Base-by-base conservation (phyloP, 2,329 filamentous ascomycete species). In the Exophiala viscosa region DNA sequence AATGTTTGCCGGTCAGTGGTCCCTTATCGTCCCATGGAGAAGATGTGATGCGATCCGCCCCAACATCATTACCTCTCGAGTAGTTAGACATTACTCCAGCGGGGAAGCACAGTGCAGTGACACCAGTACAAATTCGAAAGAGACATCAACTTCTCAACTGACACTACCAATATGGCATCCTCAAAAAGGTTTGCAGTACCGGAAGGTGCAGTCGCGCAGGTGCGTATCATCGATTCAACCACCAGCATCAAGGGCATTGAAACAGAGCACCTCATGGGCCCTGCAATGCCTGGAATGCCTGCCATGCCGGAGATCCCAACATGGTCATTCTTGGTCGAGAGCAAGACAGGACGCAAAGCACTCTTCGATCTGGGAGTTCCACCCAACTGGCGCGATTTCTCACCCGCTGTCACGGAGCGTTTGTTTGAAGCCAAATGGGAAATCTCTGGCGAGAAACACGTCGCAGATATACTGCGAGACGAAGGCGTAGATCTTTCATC, bases 301-400 rank as follows among this genome's bases (percentile, higher is more conserved):
- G 18, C 45, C 13, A 28, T 59, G 50, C 56, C 53, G 23, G 54
- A 57, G 5, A 18, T 50, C 20, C 50, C 48, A 13, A 41, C 57
- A 8, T 59, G 54, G 54, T 52, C 57, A 8, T 59, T 59, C 48
- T 33, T 59, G 7, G 20, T 59, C 5, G 54, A 57, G 43, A 55
- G 49, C 14, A 9, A 15, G 10, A 48, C 28, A 9, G 54, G 48
- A 15, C 50, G 50, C 18, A 59, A 55, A 36, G 39, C 63, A 14
- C 41, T 64, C 10, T 69, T 67, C 48, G 67, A 70, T 40, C 59
- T 70, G 5, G 66, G 66, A 1, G 55, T 68, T 13, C 64, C 64
- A 35, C 65, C 64, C 14, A 66, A 67, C 38, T 66, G 60, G 47
- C 53, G 63, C 31, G 65, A 58, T 10, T 45, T 50, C 18, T 53